Percentiles rank a stretch among this genome's conserved stretches.
These are phyloP conservation scores for Elongisporangium anandrum DNA, from an alignment of 352 stramenopile genomes.

Conservation along the genomic window DNA sequence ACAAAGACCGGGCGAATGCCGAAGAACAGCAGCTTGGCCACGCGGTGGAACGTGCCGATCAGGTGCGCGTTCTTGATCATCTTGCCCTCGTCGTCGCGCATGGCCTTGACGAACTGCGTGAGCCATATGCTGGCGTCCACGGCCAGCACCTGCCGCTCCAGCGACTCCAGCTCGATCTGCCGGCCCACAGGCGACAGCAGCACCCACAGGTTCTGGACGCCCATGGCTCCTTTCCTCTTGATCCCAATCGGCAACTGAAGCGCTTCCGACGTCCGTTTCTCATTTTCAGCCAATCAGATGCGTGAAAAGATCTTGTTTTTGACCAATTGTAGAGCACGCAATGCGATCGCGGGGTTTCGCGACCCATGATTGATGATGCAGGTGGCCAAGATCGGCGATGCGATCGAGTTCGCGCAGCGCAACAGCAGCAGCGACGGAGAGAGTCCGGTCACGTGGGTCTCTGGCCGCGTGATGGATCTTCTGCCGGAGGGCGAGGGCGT, in stretches of 20 bases:
- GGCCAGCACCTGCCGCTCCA: slow-evolving; percentile 94
- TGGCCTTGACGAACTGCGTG: slow-evolving; percentile 99
- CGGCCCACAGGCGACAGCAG: slow-evolving; percentile 95
- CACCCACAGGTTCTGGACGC: slow-evolving; percentile 98
- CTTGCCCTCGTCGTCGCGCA: slow-evolving; percentile 93
- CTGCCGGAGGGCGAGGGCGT: slow-evolving; percentile 15
- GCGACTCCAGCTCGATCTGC: slow-evolving; percentile 97
- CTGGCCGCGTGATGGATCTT: slow-evolving; percentile 32
- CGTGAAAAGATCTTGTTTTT: not conserved
- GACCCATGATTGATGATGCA: slow-evolving; percentile 6
- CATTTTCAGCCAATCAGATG: not conserved
- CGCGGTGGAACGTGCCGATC: slow-evolving; percentile 91
- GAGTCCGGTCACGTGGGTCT: not conserved
- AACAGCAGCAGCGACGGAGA: not conserved
- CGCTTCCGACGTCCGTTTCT: not conserved
- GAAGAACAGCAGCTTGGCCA: slow-evolving; percentile 94
- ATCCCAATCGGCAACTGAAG: not conserved
- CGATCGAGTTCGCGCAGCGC: slow-evolving; percentile 32
- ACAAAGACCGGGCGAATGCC: slow-evolving; percentile 98
- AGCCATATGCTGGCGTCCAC: slow-evolving; percentile 99
- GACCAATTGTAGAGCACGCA: not conserved
- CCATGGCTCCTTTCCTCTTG: slow-evolving; percentile 74
- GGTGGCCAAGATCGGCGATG: slow-evolving; percentile 33
- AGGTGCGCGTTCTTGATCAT: slow-evolving; percentile 96
- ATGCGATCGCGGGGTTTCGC: not conserved